Evolutionary conservation across 805 yeast species (phyloP).

Genomic region (Sungouiozyma intestinalis): DNA sequence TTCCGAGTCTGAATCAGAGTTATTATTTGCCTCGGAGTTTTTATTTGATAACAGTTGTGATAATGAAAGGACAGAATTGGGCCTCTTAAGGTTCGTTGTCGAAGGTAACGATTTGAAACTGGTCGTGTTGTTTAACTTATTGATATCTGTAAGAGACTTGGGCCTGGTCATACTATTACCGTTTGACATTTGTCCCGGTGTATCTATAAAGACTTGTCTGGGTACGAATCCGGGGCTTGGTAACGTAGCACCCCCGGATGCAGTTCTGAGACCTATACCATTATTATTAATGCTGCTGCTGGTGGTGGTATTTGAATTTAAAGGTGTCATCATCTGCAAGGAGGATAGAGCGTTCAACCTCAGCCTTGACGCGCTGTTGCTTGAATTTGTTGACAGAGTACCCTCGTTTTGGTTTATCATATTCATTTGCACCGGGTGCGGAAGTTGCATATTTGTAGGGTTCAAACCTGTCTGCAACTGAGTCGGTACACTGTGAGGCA

Average conservation of each 20-base stretch:
- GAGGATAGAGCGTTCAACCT: constrained; percentile 36
- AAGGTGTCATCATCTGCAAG: constrained; percentile 55
- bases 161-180: constrained; percentile 15
- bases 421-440: not conserved
- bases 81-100: constrained; percentile 10
- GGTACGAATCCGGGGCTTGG: constrained; percentile 2
- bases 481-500: not conserved
- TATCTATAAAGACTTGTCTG: constrained; percentile 14
- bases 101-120: not conserved
- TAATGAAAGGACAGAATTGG: constrained; percentile 18
- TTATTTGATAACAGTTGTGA: constrained; percentile 10
- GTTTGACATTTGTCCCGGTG: constrained; percentile 7
- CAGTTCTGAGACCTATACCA: constrained; percentile 4
- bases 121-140: constrained; percentile 2
- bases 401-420: not conserved
- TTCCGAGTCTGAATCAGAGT: constrained; percentile 14
- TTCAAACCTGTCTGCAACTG: not conserved
- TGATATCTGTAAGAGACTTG: constrained; percentile 16
- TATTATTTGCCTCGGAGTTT: constrained; percentile 2
- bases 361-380: constrained; percentile 11
- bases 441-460: not conserved
- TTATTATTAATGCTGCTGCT: constrained; percentile 11
- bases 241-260: not conserved
- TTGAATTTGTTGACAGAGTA: not conserved
- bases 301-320: constrained; percentile 10